Evolutionary conservation across 2,329 filamentous ascomycete genomes (phyloP), one percentile per base, ranked within the genome.

Genomic region (Curvularia lunata): DNA sequence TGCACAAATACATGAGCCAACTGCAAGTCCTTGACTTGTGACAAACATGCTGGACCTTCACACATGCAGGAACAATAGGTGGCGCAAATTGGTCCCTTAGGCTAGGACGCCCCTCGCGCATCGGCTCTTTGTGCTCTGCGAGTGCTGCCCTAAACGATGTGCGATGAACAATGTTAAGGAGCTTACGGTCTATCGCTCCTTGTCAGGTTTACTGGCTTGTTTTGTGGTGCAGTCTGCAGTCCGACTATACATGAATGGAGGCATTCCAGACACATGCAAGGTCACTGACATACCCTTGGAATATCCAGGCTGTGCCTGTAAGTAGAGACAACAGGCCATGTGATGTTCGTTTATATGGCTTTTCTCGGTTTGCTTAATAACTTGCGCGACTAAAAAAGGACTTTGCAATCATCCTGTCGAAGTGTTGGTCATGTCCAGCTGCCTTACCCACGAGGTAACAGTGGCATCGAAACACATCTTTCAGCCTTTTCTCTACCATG

Each of bases 81-180:
- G 32, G 47, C 32, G 32, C 23, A 27, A 7, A 6, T 8, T 19
- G 23, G 34, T 27, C 6, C 28, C 47, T 49, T 40, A 16, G 21
- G 9, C 16, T 38, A 40, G 47, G 47, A 37, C 32, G 13, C 21
- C 47, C 47, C 47, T 49, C 34, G 47, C 47, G 21, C n/a, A 49
- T 38, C 16, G 13, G 9, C 9, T 34, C 23, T 25, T 48, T 27
- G 28, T 38, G 21, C 18, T 13, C 18, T 40, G 1, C 13, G 25
- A 41, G 34, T 21, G 4, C 34, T n/a, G 10, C 19, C 8, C 27
- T 4, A 34, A 16, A 45, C 13, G 6, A 8, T 9, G 13, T 45
- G 52, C 47, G n/a, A 46, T 30, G 30, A 55, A 55, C 48, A 56
- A 56, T 56, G 32, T 30, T 40, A 56, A 56, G 41, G 41, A 19